A percentile compares a stretch with the other conserved stretches of the same genome.
Conservation (phyloP, 805 yeast genomes). For the Clavispora fructus region DNA sequence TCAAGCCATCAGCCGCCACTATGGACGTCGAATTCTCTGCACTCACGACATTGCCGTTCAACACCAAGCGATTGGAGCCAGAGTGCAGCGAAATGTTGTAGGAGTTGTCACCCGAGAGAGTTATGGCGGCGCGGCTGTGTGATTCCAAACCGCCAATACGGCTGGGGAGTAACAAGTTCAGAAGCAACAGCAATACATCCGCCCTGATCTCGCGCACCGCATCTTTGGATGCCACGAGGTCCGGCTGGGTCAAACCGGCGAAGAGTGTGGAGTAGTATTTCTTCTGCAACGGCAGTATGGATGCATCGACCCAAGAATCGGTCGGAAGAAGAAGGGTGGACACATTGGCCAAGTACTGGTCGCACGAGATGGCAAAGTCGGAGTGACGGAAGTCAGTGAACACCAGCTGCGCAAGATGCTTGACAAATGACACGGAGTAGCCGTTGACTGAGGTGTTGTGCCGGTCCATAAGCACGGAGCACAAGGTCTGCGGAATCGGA, state of each 20-base stretch:
- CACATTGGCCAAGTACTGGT: slow-evolving; percentile 19
- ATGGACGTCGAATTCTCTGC: slow-evolving; percentile 11
- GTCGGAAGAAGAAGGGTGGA: slow-evolving; percentile 33
- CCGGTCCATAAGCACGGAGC: slow-evolving; percentile 27
- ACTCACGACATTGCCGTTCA: slow-evolving; percentile 17
- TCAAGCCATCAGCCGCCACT: slow-evolving; percentile 28
- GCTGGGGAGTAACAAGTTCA: slow-evolving; percentile 21
- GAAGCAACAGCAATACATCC: slow-evolving; percentile 25
- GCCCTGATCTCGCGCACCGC: slow-evolving; percentile 26
- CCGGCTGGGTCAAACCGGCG: slow-evolving; percentile 14
- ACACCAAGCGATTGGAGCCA: slow-evolving; percentile 7
- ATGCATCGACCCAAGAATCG: slow-evolving; percentile 20
- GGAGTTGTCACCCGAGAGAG: slow-evolving; percentile 6
- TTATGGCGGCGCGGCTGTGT: not conserved
- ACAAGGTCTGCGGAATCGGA: slow-evolving; percentile 28
- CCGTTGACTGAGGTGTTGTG: slow-evolving; percentile 11
- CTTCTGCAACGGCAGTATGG: slow-evolving; percentile 23
- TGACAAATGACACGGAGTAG: slow-evolving; percentile 21
- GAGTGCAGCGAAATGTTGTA: slow-evolving; percentile 12
- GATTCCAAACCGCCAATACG: slow-evolving; percentile 24
- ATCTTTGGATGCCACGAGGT: slow-evolving; percentile 21
- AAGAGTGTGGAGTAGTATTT: slow-evolving; percentile 25
- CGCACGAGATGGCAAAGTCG: slow-evolving; percentile 16
- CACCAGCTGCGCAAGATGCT: slow-evolving; percentile 24
- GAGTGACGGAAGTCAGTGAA: slow-evolving; percentile 15